Base-by-base conservation (phyloP, 257 asterid genomes). In the Scutellaria minor region DNA sequence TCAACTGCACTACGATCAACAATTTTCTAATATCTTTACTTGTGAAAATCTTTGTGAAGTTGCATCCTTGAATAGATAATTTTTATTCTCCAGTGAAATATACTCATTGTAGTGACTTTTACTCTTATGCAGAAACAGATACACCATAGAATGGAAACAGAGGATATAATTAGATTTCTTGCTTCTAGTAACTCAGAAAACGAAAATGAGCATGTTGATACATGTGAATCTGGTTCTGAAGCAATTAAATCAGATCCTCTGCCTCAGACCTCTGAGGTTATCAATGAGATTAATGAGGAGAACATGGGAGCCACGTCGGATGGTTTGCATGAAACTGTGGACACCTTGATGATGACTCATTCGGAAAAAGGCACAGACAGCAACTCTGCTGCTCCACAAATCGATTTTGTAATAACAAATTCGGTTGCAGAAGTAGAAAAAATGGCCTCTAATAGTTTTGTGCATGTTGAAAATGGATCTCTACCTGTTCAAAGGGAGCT, bases 121-220 rank as follows among this genome's bases (percentile, higher is more conserved):
- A 56, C 53, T 56, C 66, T 48, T 20, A 53, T 44, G 50, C 27
- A n/a, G 72, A 60, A 40, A 58, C 61, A 31, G 53, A 66, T 77
- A 59, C 20, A 61, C 58, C 60, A 61, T 14, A 11, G 75, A 48
- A 90, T 93, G 97, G 94, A 85, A 63, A 77, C 82, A 22, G 93
- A 80, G 83, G 90, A 89, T 70, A 47, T 81, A 37, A 85, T 74
- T 63, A 64, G 72, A 75, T 81, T 74, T 69, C 89, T 84, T 47
- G 83, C 85, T 77, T 84, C 86, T 13, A 76, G 86, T 79, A 75
- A 74, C 48, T 73, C 83, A 44, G 85, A 69, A 54, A 66, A 77
- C 64, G 87, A 69, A 76, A 72, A 75, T 76, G 89, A 81, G 75
- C 74, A 69, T 60, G 75, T 66, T 44, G 81, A 54, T 60, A 60